These are phyloP conservation scores for Didymella glomerata DNA, from an alignment of 2,329 filamentous ascomycete genomes.

Conservation along the genomic window DNA sequence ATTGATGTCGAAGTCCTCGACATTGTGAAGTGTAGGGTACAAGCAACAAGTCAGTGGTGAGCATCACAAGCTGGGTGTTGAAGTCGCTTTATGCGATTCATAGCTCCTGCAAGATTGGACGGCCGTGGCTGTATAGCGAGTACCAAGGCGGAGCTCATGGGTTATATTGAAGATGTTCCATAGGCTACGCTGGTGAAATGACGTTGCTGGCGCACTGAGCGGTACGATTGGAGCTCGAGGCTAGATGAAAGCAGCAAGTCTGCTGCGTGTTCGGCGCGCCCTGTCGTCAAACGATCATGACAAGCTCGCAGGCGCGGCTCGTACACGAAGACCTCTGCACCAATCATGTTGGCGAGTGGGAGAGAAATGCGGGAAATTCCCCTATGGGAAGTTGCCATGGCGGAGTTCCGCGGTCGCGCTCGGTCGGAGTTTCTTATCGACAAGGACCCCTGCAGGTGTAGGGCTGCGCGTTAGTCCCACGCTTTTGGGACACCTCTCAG, in stretches of 20 bases:
- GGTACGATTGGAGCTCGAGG: slow-evolving; percentile 1
- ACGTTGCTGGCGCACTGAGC: slow-evolving; percentile 4
- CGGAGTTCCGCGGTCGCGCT: not conserved
- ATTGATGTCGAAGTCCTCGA: slow-evolving; percentile 39
- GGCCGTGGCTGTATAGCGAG: not conserved
- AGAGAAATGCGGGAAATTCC: slow-evolving; percentile 3
- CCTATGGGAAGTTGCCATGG: slow-evolving; percentile 1
- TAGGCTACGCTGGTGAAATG: slow-evolving; percentile 3
- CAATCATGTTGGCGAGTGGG: slow-evolving; percentile 7
- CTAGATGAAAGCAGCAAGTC: slow-evolving; percentile 10
- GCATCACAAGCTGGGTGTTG: not conserved
- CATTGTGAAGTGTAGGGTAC: slow-evolving; percentile 24
- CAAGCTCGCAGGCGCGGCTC: not conserved
- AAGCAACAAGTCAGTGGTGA: not conserved
- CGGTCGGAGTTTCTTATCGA: slow-evolving; percentile 11
- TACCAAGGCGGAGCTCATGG: not conserved
- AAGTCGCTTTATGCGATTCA: not conserved
- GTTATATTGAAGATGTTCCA: not conserved
- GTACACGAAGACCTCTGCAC: not conserved
- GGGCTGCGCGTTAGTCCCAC: slow-evolving; percentile 13
- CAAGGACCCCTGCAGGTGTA: slow-evolving; percentile 10
- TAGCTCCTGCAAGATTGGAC: not conserved
- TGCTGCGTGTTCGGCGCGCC: slow-evolving; percentile 5
- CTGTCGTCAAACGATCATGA: slow-evolving; percentile 5
- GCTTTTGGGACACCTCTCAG: slow-evolving; percentile 19